Evolutionary conservation across 192 early-diverging fungal genomes (phyloP).

Genomic region (Coemansia pectinata): DNA sequence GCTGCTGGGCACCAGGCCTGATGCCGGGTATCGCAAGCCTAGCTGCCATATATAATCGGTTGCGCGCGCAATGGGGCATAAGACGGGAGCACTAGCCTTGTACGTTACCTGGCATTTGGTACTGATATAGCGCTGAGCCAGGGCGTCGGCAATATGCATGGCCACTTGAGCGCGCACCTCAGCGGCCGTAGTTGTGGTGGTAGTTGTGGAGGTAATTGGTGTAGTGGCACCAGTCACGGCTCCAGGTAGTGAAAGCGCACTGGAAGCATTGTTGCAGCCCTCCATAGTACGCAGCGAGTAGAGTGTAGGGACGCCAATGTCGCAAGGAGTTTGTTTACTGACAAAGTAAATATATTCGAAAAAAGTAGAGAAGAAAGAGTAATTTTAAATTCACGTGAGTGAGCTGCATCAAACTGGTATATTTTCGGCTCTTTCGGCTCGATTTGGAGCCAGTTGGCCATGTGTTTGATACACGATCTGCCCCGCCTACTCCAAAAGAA

Average conservation of each 20-base stretch:
- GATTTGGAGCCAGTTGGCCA: too few relatives aligned
- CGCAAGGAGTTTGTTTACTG: neutral
- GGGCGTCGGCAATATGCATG: neutral
- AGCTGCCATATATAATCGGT: conserved; percentile 21
- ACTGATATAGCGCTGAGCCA: neutral
- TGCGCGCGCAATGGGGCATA: conserved; percentile 3
- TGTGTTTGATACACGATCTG: too few relatives aligned
- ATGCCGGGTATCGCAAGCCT: conserved; percentile 16
- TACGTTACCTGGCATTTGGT: neutral
- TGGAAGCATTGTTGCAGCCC: conserved; percentile 2
- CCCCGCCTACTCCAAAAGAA: too few relatives aligned
- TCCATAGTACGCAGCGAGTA: conserved; percentile 14
- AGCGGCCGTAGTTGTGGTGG: neutral
- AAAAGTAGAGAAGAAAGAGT: neutral
- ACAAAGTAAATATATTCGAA: neutral
- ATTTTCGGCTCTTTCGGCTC: neutral
- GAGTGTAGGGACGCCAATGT: neutral
- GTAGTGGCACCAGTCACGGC: neutral
- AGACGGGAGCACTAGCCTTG: neutral
- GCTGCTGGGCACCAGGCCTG: conserved; percentile 21
- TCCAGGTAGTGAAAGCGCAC: conserved; percentile 8
- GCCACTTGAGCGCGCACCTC: conserved; percentile 1
- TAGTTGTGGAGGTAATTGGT: neutral
- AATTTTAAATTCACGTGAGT: neutral
- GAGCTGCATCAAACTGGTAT: neutral